phyloP scores from a whole-genome alignment of 2,329 filamentous ascomycete genomes.

The Cladosporium colombiae region DNA sequence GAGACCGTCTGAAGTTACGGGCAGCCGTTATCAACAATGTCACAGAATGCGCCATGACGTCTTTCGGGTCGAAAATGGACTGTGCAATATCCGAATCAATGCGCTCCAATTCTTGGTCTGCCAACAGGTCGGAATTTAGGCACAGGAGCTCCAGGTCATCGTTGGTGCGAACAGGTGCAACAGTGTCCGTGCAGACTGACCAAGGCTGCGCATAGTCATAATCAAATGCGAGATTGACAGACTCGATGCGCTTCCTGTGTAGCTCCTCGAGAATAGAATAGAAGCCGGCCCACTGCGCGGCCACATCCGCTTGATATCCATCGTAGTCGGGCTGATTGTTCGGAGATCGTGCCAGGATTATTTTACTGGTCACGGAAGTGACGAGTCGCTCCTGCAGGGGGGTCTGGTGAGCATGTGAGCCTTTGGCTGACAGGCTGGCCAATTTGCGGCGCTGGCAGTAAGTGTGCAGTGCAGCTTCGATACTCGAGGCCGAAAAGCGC shows the following conservation, averaged over 20 bases:
- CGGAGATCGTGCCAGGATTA: conserved; percentile 62
- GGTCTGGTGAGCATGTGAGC: conserved; percentile 51
- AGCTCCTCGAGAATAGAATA: conserved; percentile 83
- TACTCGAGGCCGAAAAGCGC: conserved; percentile 73
- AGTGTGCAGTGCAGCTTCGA: conserved; percentile 80
- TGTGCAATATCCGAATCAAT: conserved; percentile 20
- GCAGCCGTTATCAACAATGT: conserved; percentile 28
- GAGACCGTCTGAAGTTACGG: conserved; percentile 25
- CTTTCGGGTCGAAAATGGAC: conserved; percentile 19
- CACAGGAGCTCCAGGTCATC: conserved; percentile 66
- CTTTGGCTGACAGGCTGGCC: conserved; percentile 37
- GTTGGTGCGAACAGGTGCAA: conserved; percentile 77
- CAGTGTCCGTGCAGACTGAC: conserved; percentile 79
- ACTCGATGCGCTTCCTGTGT: conserved; percentile 81
- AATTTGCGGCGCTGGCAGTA: conserved; percentile 67
- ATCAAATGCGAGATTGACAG: conserved; percentile 76
- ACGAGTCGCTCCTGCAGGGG: conserved; percentile 76
- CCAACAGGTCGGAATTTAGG: conserved; percentile 57
- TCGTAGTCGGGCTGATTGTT: conserved; percentile 72
- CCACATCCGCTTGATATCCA: conserved; percentile 70
- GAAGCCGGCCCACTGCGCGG: conserved; percentile 86
- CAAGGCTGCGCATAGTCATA: conserved; percentile 70
- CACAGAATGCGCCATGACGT: conserved; percentile 21
- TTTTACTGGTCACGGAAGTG: conserved; percentile 68
- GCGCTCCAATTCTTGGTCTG: neutral